A percentile compares a stretch with the other conserved stretches of the same genome.
These are phyloP conservation scores for Hibiscus trionum DNA, from an alignment of 345 rosid species.

Conservation along the genomic window DNA sequence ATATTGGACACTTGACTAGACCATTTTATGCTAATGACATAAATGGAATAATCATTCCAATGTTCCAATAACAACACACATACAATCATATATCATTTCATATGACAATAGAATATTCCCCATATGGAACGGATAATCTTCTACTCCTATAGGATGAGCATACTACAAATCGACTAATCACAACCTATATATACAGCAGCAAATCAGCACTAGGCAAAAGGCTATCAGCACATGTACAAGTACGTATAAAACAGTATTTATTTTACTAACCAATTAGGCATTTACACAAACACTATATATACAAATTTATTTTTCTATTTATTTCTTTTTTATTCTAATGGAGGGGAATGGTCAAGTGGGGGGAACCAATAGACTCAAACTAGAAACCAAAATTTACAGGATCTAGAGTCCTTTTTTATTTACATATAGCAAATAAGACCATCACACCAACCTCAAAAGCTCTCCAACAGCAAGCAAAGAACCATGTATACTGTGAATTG, in stretches of 20 bases:
- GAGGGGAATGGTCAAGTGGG: background rate
- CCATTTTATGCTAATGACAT: background rate
- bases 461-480: conserved; percentile 99
- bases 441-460: conserved; percentile 64
- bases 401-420: background rate
- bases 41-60: background rate
- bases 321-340: background rate
- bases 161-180: background rate
- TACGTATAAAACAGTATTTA: background rate
- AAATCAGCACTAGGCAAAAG: too few relatives aligned
- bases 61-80: background rate
- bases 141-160: background rate
- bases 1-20: background rate
- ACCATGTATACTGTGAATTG: conserved; percentile 97
- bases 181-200: background rate
- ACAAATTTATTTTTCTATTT: background rate
- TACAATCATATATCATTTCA: background rate
- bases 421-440: background rate
- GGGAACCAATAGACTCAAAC: background rate
- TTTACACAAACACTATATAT: background rate
- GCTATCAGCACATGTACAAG: background rate
- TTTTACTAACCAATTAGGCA: background rate
- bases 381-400: conserved; percentile 14
- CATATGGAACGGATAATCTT: background rate
- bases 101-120: background rate